These are phyloP conservation scores for Linnemannia zychae DNA, from an alignment of 192 early-diverging fungal genomes.

Conservation along the genomic window DNA sequence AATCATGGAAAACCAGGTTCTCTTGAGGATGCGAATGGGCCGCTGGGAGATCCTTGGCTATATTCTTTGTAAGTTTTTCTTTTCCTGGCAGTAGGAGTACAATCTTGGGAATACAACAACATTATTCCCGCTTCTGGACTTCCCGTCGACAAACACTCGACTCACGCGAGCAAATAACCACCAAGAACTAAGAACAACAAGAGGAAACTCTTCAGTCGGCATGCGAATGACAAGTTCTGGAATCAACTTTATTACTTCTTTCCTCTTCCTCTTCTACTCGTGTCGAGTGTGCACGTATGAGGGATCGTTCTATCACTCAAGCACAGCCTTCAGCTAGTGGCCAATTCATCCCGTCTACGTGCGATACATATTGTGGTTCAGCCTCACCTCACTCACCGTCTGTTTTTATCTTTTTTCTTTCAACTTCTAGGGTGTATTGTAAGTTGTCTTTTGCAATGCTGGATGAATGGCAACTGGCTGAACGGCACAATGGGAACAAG, in stretches of 20 bases:
- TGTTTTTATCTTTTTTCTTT: constrained; percentile 7
- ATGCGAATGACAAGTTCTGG: background rate
- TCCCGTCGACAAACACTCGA: background rate
- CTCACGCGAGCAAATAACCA: background rate
- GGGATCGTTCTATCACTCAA: background rate
- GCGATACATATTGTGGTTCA: background rate
- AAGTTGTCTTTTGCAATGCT: constrained; percentile 11
- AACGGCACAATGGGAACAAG: background rate
- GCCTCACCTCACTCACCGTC: background rate
- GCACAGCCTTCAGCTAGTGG: background rate
- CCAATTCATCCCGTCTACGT: background rate
- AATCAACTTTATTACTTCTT: background rate
- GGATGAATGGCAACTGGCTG: constrained; percentile 6
- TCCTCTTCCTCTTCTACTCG: background rate
- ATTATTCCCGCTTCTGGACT: background rate
- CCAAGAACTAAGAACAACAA: background rate
- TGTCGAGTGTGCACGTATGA: too few species aligned
- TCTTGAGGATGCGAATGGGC: constrained; percentile 55
- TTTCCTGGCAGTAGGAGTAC: background rate
- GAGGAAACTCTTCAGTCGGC: background rate
- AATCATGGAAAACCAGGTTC: constrained; percentile 55
- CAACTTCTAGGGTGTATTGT: constrained; percentile 51
- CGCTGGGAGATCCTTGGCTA: constrained; percentile 56
- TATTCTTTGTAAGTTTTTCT: constrained; percentile 40
- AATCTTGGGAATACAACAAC: too few species aligned